These are phyloP conservation scores for Cutaneotrichosporon cavernicola DNA, from an alignment of 1,284 basidiomycete genomes.

Conservation along the genomic window DNA sequence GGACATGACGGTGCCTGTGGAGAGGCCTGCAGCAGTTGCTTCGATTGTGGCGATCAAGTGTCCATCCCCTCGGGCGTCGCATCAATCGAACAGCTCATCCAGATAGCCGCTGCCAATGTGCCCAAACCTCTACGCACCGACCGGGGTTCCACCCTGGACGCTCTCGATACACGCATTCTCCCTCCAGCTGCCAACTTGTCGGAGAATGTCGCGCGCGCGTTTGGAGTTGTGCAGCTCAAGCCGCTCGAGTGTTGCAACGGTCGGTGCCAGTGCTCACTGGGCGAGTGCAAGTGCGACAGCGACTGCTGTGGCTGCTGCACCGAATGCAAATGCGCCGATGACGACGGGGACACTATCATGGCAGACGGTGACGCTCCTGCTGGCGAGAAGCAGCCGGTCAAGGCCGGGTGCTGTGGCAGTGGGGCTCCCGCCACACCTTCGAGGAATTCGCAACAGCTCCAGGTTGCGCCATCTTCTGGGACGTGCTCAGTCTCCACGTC, in stretches of 20 bases:
- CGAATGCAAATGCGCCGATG: slow-evolving; percentile 42
- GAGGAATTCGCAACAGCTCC: neutral
- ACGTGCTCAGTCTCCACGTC: neutral
- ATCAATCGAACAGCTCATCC: slow-evolving; percentile 50
- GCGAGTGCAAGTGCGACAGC: slow-evolving; percentile 49
- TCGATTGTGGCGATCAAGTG: slow-evolving; percentile 47
- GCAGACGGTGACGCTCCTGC: slow-evolving; percentile 8
- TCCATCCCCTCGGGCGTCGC: slow-evolving; percentile 49
- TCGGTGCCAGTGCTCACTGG: slow-evolving; percentile 50
- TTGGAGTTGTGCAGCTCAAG: slow-evolving; percentile 48
- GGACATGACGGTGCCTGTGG: slow-evolving; percentile 37
- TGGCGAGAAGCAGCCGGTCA: neutral
- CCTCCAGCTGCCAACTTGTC: slow-evolving; percentile 38
- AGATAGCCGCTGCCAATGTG: slow-evolving; percentile 46
- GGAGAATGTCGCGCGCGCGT: slow-evolving; percentile 40
- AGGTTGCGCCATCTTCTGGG: neutral
- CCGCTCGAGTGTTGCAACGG: slow-evolving; percentile 54
- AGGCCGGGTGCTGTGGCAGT: slow-evolving; percentile 17
- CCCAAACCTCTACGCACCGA: slow-evolving; percentile 27
- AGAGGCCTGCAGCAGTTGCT: slow-evolving; percentile 41
- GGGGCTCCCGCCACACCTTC: slow-evolving; percentile 8
- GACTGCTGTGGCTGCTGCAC: slow-evolving; percentile 54
- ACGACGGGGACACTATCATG: slow-evolving; percentile 37
- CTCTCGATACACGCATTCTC: slow-evolving; percentile 43
- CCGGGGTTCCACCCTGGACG: slow-evolving; percentile 29